Evolutionary conservation across 2,329 filamentous ascomycete species (phyloP), one percentile per base, ranked within the genome.

Genomic region (Cordyceps militaris): DNA sequence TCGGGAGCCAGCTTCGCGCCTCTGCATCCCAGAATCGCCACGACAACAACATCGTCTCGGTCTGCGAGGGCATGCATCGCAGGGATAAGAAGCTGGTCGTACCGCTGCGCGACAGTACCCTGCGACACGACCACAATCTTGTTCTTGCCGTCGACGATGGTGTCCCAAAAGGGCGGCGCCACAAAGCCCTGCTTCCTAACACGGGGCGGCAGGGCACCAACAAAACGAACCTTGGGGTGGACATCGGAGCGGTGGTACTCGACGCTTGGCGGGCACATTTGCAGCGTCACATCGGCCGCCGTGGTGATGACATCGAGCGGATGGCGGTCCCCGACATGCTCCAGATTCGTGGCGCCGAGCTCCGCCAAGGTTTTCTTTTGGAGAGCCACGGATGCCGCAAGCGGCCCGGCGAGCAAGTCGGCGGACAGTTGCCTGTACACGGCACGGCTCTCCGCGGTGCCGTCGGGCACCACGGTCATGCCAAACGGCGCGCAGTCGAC

Each of bases 141-240:
- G 57, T 73, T 75, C 21, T 70, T 61, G 0, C 62, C 65, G 48
- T 46, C 61, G 23, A 61, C 64, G 10, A 69, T 63, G 16, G 81
- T 67, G 4, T 75, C 72, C 76, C 76, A 82, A 74, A 76, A 82
- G 7, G 63, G 28, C 0, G 79, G 79, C 38, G 67, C 70, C 2
- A 57, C 56, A 32, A 70, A 67, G 38, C 64, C 63, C 0, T 63
- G 48, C 34, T 68, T 64, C 55, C 70, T 11, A 3, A 63, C 59
- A 40, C 69, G 69, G n/a, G 67, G 67, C 0, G 73, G 70, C 4
- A 76, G 59, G 4, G 69, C 72, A 3, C 79, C 79, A 23, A 72
- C 69, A 57, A 75, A 80, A 7, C 71, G 69, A 26, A 81, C 65
- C 14, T 70, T 69, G 0, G 69, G 57, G 8, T 73, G 70, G 3